Conservation (phyloP, 2,329 filamentous ascomycete species). For the Aspergillus tubingensis region DNA sequence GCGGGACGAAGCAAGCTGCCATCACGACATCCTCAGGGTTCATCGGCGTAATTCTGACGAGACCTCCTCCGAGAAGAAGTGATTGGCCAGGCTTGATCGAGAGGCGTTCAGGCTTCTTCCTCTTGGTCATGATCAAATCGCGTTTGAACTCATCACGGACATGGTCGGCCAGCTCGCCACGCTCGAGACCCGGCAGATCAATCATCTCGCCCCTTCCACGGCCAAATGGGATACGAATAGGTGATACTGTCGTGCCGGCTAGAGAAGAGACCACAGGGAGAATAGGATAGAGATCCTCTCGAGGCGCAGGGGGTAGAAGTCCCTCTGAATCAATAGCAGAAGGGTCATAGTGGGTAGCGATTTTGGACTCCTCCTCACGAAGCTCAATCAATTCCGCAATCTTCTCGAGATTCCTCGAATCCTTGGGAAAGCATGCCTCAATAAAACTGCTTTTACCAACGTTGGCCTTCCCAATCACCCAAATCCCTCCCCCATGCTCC, state of each 20-base stretch:
- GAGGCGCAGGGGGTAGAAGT: conserved; percentile 74
- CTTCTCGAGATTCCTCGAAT: conserved; percentile 52
- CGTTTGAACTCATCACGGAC: conserved; percentile 67
- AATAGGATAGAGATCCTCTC: conserved; percentile 72
- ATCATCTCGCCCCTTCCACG: conserved; percentile 85
- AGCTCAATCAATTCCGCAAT: conserved; percentile 38
- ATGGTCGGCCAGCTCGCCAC: conserved; percentile 70
- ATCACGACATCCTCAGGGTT: conserved; percentile 67
- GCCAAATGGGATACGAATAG: conserved; percentile 89
- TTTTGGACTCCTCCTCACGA: conserved; percentile 25
- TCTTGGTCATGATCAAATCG: conserved; percentile 75
- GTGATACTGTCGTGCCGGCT: conserved; percentile 91
- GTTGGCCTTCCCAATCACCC: conserved; percentile 98
- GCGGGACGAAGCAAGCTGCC: conserved; percentile 81
- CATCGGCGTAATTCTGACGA: conserved; percentile 82
- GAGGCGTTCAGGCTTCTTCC: conserved; percentile 71
- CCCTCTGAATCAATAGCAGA: conserved; percentile 37
- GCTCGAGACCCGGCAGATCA: conserved; percentile 82
- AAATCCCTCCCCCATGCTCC: conserved; percentile 78
- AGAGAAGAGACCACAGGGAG: conserved; percentile 86
- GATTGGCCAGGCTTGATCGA: conserved; percentile 75
- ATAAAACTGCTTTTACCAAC: conserved; percentile 96
- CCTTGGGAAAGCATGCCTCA: conserved; percentile 80
- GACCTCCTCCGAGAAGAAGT: conserved; percentile 78
- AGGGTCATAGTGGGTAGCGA: conserved; percentile 17